Base-by-base conservation (phyloP, 805 yeast species). In the Suhomyces faveliae region DNA sequence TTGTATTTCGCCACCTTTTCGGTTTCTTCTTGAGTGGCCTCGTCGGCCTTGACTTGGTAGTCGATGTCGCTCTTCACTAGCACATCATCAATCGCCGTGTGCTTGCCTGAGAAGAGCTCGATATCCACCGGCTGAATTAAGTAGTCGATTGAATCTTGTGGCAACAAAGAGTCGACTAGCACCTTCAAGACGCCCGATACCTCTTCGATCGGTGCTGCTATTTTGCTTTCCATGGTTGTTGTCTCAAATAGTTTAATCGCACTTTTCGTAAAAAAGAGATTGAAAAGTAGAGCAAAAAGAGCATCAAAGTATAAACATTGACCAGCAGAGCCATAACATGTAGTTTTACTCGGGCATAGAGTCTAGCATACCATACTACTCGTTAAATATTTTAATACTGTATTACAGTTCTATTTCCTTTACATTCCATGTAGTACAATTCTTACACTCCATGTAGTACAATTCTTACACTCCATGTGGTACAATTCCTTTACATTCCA, bases 1-100 rank as follows among this genome's bases (percentile, higher is more conserved):
- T 66, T 62, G 51, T 67, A 68, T 5, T 50, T 51, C 6, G 35
- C 47, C 2, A 60, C 45, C 10, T 62, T 60, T 5, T 40, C 48
- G 17, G 41, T 25, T 11, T 48, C 50, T 30, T 48, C 54, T n/a
- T 42, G 46, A 3, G 40, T 9, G 1, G 21, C 10, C 10, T 29
- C 13, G 13, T 29, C 37, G 17, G 35, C 37, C 9, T 43, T 46
- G 4, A 50, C 42, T 17, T 44, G 42, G 41, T 48, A 48, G 42
- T 51, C 20, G 20, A 19, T 6, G 13, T n/a, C 19, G 19, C 19
- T 30, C 9, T 15, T 17, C 10, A 11, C 4, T 12, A 43, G 25
- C 35, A 25, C 41, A 9, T 25, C 35, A 23, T 35, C 42, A n/a
- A 43, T 23, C 15, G 37, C n/a, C 6, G 10, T 20, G 29, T 43